Evolutionary conservation across 129 eudicot species (phyloP).

Genomic region (Chrysanthemum lavandulifolium): DNA sequence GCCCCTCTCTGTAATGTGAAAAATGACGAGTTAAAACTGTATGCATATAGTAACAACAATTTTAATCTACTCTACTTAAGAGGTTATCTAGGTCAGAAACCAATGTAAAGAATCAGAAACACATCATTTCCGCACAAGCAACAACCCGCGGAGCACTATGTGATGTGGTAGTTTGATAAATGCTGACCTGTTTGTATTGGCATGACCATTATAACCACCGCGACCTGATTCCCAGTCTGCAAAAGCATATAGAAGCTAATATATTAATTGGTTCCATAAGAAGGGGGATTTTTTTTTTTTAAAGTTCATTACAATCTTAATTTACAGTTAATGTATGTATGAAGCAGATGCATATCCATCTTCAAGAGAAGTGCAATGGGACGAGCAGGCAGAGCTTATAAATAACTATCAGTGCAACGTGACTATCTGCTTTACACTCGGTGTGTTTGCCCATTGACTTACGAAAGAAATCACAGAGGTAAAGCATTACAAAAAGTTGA

Average conservation of each 20-base stretch:
- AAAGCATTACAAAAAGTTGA: no score
- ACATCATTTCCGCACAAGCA: background rate
- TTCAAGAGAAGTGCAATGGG: background rate
- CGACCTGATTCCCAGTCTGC: constrained; percentile 92
- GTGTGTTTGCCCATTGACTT: no score
- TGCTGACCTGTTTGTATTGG: constrained; percentile 59
- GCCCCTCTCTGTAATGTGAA: constrained; percentile 71
- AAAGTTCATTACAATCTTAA: no score
- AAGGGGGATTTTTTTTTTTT: no score
- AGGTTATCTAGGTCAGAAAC: constrained; percentile 12
- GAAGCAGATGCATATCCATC: background rate
- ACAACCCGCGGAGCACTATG: background rate
- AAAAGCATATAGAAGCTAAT: constrained; percentile 17
- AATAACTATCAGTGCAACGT: no score
- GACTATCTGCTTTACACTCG: no score
- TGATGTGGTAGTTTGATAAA: constrained; percentile 15
- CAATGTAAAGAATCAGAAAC: background rate
- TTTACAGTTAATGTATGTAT: no score
- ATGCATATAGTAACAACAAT: constrained; percentile 1
- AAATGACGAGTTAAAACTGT: constrained; percentile 13
- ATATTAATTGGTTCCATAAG: no score
- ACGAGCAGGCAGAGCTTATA: background rate
- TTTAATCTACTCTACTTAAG: background rate
- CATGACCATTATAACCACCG: constrained; percentile 66
- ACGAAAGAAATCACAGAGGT: no score